Percentiles rank a stretch among this genome's conserved stretches.
These are phyloP conservation scores for Epichloe gansuensis DNA, from an alignment of 2,329 filamentous ascomycete genomes.

Conservation along the genomic window DNA sequence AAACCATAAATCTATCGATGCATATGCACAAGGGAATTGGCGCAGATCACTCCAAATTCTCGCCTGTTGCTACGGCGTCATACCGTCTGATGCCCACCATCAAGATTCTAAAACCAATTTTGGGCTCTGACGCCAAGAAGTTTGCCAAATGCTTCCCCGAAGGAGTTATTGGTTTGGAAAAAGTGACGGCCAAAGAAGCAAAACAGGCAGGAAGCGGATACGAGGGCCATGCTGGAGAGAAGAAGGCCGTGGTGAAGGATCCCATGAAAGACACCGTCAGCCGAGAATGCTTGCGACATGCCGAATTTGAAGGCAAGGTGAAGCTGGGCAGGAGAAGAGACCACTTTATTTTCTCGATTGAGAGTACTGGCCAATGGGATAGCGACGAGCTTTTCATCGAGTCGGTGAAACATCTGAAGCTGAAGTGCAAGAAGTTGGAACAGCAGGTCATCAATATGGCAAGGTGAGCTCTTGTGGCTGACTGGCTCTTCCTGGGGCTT, in stretches of 20 bases:
- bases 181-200: conserved; percentile 57
- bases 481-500: not conserved
- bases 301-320: conserved; percentile 91
- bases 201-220: conserved; percentile 48
- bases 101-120: conserved; percentile 68
- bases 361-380: conserved; percentile 90
- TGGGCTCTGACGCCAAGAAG: conserved; percentile 77
- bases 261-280: conserved; percentile 92
- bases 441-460: conserved; percentile 57
- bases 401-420: conserved; percentile 71
- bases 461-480: conserved; percentile 23
- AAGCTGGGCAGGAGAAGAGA: conserved; percentile 81
- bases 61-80: conserved; percentile 84
- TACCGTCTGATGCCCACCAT: conserved; percentile 89
- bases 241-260: conserved; percentile 78
- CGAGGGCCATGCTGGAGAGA: conserved; percentile 63
- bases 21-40: conserved; percentile 94
- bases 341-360: conserved; percentile 94
- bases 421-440: conserved; percentile 67
- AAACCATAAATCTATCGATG: conserved; percentile 75
- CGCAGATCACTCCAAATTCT: conserved; percentile 93
- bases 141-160: conserved; percentile 81
- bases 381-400: conserved; percentile 92
- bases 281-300: conserved; percentile 80
- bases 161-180: conserved; percentile 74